Base-by-base conservation (phyloP, 495 filamentous ascomycete species). In the Coniosporium apollinis region DNA sequence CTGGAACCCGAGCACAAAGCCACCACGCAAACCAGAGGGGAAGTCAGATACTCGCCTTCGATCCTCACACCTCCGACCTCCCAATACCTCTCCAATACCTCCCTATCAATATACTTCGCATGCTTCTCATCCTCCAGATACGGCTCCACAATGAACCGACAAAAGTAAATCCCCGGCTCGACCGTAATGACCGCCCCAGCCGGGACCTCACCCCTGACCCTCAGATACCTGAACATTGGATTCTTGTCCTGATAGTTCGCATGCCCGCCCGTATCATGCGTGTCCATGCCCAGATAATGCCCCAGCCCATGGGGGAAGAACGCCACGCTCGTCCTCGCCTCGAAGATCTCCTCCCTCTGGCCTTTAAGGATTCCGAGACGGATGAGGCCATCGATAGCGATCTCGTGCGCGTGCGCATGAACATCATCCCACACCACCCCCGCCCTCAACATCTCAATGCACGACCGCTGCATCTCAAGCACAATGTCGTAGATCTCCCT, bases 161-260 rank as follows among this genome's bases (percentile, higher is more conserved):
- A 93, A 52, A 96, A 99, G 52, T 94, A 94, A 34, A 93, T 76
- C 19, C 84, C 85, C 29, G 86, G 85, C 57, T 94, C 86, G 25
- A 93, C 84, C 14, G 86, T 94, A 38, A 94, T 71, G 11, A 94
- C 79, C 28, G 74, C 74, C 16, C 77, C 76, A 1, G 71, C 78
- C 10, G 82, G 81, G 32, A 93, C 45, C 15, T 54, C 64, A 8
- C 82, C 78, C 28, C 89, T 59, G n/a, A 93, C 76, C 31, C 89
- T 66, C 28, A 99, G 58, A 44, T 91, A 93, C 17, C 65, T 64
- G 54, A 89, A 93, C 70, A 94, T 78, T 28, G 70, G 53, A 55
- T 99, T 86, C 43, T 63, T 58, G 48, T 96, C 91, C 26, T 61
- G 61, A 44, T 93, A 92, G 52, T 94, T 80, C 2, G 84, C 67